Evolutionary conservation across 352 stramenopile species (phyloP), one percentile per base, ranked within the genome.

Genomic region (Phytophthora pisi): DNA sequence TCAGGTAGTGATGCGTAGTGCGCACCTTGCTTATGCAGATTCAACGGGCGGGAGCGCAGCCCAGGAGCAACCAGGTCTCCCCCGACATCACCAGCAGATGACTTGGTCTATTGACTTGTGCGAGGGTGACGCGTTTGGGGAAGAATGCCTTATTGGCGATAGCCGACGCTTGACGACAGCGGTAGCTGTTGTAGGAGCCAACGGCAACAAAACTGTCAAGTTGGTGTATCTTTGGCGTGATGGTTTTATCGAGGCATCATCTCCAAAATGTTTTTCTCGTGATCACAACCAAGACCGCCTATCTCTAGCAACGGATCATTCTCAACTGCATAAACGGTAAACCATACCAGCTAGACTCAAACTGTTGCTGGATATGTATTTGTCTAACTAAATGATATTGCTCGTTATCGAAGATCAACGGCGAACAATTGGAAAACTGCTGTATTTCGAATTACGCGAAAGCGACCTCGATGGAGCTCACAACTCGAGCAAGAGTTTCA

Each of bases 61-160:
- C 2, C 38, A 6, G 23, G 42, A n/a, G 24, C 28, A 20, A 40
- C 9, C 8, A 47, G 38, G 16, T 31, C 31, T 26, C 9, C 8
- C 28, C 10, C 15, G 11, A 9, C 49, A 5, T 34, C 45, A 20
- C 1, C 8, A 28, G n/a, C 4, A 24, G 57, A 73, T 18, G 54
- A 67, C 26, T 49, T 83, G 43, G 30, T 79, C 8, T 43, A 82
- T 57, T 20, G 54, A 64, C 18, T 30, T 86, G 11, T 43, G 23
- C 24, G 75, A 82, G 46, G 70, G 65, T 11, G 77, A 88, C 16
- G 61, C 78, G 0, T 88, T 88, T 53, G 79, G 77, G 0, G 77
- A 80, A 68, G 79, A 88, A 62, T 58, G 46, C 7, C 61, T 83
- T 24, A 16, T 61, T 4, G 56, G 43, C 20, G 47, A 5, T 51